Base-by-base conservation (phyloP, 108 stramenopile genomes). In the Cyclotella atomus region DNA sequence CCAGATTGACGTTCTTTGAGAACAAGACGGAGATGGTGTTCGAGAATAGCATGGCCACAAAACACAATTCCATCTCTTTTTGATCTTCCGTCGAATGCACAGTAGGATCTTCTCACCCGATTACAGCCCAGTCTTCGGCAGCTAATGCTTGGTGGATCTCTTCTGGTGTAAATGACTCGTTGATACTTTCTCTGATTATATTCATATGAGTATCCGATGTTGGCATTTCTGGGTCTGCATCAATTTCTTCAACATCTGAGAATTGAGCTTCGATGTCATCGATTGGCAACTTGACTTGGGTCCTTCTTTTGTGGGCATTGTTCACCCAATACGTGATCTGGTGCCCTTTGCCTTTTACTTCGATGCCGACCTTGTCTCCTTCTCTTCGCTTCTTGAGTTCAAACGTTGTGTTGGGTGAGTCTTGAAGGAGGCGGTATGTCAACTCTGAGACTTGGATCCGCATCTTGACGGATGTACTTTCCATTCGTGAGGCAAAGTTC, bases 291-390 rank as follows among this genome's bases (percentile, higher is more conserved):
- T 52, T 52, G 52, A 3, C 21, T 1, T 23, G 24, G 20, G 52
- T 52, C 21, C 4, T 29, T 65, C 65, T 65, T 30, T 46, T 46
- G 32, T 49, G 29, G 10, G 65, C 72, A 20, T 32, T 50, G 19
- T 66, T 66, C 5, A 73, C 28, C 72, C 72, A 73, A 23, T 52
- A 75, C 29, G 79, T 80, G 7, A 34, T 62, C 24, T 68, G 73
- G 20, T 75, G 73, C 6, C 79, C 79, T 44, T 80, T 80, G 19
- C 79, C 79, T 60, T 80, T 80, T 19, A 80, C 36, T 24, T 69
- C 46, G 7, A 80, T 56, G 10, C 79, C 79, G n/a, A 49, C 55
- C 4, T 59, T 19, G 25, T 59, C 79, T 20, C 55, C 64, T 62
- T 80, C 79, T 15, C 59, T 46, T 21, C 79, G 55, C 68, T 75